Evolutionary conservation across 257 asterid species (phyloP).

Genomic region (Primulina tabacum): DNA sequence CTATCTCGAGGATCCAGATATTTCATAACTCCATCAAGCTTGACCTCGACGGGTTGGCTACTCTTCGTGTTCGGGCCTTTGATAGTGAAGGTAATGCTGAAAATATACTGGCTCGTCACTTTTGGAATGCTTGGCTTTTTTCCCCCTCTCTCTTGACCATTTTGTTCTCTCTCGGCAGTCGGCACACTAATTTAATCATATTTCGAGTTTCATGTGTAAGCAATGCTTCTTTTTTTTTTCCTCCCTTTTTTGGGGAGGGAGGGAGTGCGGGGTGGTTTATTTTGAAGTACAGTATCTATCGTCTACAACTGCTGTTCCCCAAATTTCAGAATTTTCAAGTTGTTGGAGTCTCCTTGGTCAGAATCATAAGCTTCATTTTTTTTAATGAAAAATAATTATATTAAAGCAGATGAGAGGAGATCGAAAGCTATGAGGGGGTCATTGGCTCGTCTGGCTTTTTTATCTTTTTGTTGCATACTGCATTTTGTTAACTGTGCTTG

Average conservation of each 20-base stretch:
- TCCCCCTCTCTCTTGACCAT: neutral
- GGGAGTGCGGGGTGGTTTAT: too few species aligned
- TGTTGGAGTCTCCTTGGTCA: neutral
- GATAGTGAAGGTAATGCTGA: constrained; percentile 62
- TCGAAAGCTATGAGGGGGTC: neutral
- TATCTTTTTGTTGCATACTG: neutral
- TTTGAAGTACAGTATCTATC: neutral
- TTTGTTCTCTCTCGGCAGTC: neutral
- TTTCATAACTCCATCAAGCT: constrained; percentile 85
- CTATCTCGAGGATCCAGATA: constrained; percentile 72
- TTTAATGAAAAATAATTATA: neutral
- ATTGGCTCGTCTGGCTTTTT: neutral
- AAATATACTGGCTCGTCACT: constrained; percentile 3
- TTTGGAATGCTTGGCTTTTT: neutral
- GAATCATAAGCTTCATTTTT: neutral
- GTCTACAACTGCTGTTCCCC: neutral
- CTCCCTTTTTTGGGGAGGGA: neutral
- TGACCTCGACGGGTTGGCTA: constrained; percentile 92
- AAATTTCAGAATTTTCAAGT: too few species aligned
- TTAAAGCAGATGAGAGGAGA: neutral
- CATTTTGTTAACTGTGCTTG: neutral
- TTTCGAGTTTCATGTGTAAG: neutral
- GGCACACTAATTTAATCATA: neutral
- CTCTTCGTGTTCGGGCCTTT: constrained; percentile 81
- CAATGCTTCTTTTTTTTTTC: neutral